Evolutionary conservation across 2,329 filamentous ascomycete genomes (phyloP), one percentile per base, ranked within the genome.

Genomic region (Tolypocladium nubicola): DNA sequence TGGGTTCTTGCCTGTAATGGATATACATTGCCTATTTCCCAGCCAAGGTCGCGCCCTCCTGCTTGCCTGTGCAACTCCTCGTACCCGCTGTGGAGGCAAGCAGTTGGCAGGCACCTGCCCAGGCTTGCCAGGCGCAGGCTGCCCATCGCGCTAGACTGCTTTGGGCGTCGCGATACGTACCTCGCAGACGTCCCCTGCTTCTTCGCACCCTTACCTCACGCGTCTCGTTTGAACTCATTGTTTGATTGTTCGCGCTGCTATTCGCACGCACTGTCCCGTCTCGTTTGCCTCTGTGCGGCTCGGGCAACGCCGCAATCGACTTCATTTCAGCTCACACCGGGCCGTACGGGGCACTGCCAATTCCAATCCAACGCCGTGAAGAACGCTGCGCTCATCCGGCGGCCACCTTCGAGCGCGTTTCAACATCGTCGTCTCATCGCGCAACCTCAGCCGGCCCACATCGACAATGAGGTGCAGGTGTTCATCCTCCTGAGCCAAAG

Each of bases 91-190:
- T 26, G 21, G 23, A 30, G 14, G 45, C 16, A 49, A 9, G 45
- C 45, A 35, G 2, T 49, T 33, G 45, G 45, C 26, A n/a, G 26
- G 8, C 26, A 19, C 43, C 43, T 47, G 23, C 23, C 16, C 38
- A 19, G 16, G 16, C 55, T 45, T 23, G 4, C 21, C 35, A 26
- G 13, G 35, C 11, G 49, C 41, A 26, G 21, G 21, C 23, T 21
- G 47, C 41, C 13, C 47, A 40, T 33, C 35, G 55, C 64, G 58
- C 68, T 71, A 70, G 61, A 41, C 67, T 62, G 21, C 57, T 66
- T 63, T 58, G 59, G 64, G 67, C 60, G 60, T 63, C 64, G 62
- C 61, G 63, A 68, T 67, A 65, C 45, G 26, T 30, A 35, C 41
- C 56, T 47, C 7, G 66, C 65, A 63, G 26, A 30, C 38, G 47